Base-by-base conservation (phyloP, 768 basidiomycete species). In the Mycena alexandri region DNA sequence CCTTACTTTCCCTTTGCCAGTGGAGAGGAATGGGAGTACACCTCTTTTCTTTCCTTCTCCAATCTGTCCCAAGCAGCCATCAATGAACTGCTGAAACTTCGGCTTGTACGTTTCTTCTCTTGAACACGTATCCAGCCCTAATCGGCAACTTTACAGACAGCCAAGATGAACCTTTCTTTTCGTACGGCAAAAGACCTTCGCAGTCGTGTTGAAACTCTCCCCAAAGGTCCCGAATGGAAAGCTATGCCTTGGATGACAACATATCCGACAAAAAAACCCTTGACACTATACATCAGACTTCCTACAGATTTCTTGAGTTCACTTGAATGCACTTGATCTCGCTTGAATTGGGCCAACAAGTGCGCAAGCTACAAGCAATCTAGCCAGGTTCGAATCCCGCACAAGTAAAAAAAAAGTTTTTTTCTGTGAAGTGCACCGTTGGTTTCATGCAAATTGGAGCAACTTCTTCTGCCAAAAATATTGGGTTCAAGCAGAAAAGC, bases 211-310 rank as follows among this genome's bases (percentile, higher is more conserved):
- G 60, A 61, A 13, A 41, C 5, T 2, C 11, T 62, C 7, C 61
- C 61, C n/a, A 25, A 14, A 24, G 61, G 50, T 29, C 61, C 61
- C 17, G 7, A 9, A 25, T 62, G 61, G 61, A 29, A n/a, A 25
- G 38, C 51, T 5, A 33, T 6, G 5, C 10, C 25, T 0, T 62
- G 61, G 61, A 4, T 17, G 8, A 21, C 61, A 17, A 0, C 2
- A 1, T 14, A 34, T 25, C 41, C 41, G 5, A 42, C 38, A 1
- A 34, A 43, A 34, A n/a, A n/a, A n/a, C n/a, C n/a, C n/a, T n/a
- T n/a, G n/a, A n/a, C n/a, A n/a, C n/a, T n/a, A n/a, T n/a, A n/a
- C n/a, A n/a, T n/a, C n/a, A n/a, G n/a, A n/a, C n/a, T n/a, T n/a
- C n/a, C n/a, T n/a, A n/a, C n/a, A n/a, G n/a, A n/a, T n/a, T n/a